These are phyloP conservation scores for Xylaria grammica DNA, from an alignment of 495 filamentous ascomycete species.

Conservation along the genomic window DNA sequence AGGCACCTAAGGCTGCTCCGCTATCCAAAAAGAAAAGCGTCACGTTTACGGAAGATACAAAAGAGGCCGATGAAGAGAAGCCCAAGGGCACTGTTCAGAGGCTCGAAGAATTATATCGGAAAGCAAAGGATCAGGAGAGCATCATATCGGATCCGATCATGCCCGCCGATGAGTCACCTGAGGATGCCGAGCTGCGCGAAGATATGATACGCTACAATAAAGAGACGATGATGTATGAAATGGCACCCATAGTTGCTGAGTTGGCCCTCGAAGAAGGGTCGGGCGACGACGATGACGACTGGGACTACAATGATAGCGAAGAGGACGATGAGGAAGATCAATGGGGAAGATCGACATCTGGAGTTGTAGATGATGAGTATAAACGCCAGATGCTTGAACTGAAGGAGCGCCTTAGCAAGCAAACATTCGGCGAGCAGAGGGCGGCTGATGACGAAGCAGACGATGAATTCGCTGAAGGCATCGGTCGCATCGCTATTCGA, in stretches of 20 bases:
- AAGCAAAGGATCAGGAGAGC: constrained; percentile 47
- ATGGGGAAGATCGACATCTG: constrained; percentile 67
- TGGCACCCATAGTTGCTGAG: constrained; percentile 92
- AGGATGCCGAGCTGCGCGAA: constrained; percentile 79
- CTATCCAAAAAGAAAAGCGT: constrained; percentile 44
- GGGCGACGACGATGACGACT: constrained; percentile 53
- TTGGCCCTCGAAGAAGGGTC: constrained; percentile 79
- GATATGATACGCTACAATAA: constrained; percentile 93
- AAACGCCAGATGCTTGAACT: constrained; percentile 78
- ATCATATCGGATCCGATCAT: constrained; percentile 51
- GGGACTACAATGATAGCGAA: constrained; percentile 61
- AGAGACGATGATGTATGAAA: constrained; percentile 60
- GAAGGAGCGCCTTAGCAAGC: constrained; percentile 67
- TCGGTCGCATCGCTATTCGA: constrained; percentile 46
- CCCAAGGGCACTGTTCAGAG: constrained; percentile 40
- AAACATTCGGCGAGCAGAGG: constrained; percentile 26
- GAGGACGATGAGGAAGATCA: constrained; percentile 61
- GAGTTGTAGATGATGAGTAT: constrained; percentile 68
- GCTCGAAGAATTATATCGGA: constrained; percentile 56
- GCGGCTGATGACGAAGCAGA: constrained; percentile 30
- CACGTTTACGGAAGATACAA: constrained; percentile 62
- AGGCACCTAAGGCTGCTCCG: constrained; percentile 12
- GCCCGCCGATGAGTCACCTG: constrained; percentile 70
- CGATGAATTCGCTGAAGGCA: constrained; percentile 38
- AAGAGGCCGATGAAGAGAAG: constrained; percentile 45